Percentiles rank a stretch among this genome's conserved stretches.
Evolutionary conservation across 352 stramenopile species (phyloP).

Genomic region (Phytopythium helicoides): DNA sequence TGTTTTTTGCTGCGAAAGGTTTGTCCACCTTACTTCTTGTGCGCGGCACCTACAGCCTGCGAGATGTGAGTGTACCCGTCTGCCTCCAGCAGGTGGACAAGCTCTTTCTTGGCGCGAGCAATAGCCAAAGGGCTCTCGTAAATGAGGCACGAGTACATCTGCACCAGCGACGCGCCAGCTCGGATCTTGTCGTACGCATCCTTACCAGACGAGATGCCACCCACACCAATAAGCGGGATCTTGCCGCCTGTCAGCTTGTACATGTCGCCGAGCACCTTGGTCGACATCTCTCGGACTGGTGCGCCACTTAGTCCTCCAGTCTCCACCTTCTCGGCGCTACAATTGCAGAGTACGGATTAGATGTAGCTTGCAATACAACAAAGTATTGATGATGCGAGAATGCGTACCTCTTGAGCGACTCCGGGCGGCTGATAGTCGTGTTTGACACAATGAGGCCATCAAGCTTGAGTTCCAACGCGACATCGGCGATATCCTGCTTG

Average conservation of each 20-base stretch:
- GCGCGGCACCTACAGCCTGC: constrained; percentile 84
- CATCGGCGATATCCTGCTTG: constrained; percentile 92
- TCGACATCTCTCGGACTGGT: constrained; percentile 93
- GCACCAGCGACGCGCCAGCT: constrained; percentile 93
- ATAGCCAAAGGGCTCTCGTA: constrained; percentile 90
- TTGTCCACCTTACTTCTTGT: constrained; percentile 45
- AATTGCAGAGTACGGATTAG: neutral
- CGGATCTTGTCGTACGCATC: constrained; percentile 98
- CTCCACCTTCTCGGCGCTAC: constrained; percentile 68
- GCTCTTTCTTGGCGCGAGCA: constrained; percentile 85
- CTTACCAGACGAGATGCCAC: constrained; percentile 85
- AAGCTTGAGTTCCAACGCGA: constrained; percentile 46
- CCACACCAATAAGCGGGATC: constrained; percentile 96
- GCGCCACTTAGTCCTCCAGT: constrained; percentile 94
- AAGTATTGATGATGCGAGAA: neutral
- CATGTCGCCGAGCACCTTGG: constrained; percentile 93
- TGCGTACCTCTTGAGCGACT: constrained; percentile 68
- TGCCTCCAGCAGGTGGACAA: constrained; percentile 70
- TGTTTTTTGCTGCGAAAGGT: too few relatives aligned
- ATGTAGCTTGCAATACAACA: neutral
- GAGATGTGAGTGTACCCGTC: constrained; percentile 84
- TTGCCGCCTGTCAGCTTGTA: constrained; percentile 92
- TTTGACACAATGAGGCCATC: constrained; percentile 95
- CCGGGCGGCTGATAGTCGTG: constrained; percentile 93
- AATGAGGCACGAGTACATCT: constrained; percentile 94